Base-by-base conservation (phyloP, 176 grass and related monocot genomes). In the Aegilops umbellulata region DNA sequence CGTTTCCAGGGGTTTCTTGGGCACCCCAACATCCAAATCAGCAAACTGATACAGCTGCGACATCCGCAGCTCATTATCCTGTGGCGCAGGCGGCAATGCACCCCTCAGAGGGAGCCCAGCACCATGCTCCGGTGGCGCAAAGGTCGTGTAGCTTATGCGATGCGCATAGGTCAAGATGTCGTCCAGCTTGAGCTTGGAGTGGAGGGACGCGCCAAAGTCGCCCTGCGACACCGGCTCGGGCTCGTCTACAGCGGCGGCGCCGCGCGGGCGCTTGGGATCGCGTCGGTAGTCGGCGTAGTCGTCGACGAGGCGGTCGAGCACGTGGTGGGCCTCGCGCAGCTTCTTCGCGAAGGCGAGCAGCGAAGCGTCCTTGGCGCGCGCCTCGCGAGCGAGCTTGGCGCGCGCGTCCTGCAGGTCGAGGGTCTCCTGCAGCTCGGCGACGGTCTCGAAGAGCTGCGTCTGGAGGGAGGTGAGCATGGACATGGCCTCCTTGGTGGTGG, bases 101-200 rank as follows among this genome's bases (percentile, higher is more conserved):
- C 87, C 94, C 5, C 92, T 90, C 11, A 99, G 90, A 55, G 92
- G 97, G 32, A 99, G 62, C 35, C 97, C 97, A 11, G 94, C 94
- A n/a, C 94, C 94, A 19, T 99, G 97, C 86, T 99, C 97, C 7
- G 97, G 97, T 3, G 97, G 97, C 2, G 97, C 97, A 78, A 99
- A 99, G 20, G 97, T 96, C 7, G 97, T 94, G 82, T 94, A 99
- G 86, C 97, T 99, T 79, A 99, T 92, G 69, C 89, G 89, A 58
- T 96, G 92, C 6, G 97, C 97, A 64, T 94, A 99, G 20, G 92
- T 55, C 38, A 99, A 79, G 22, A 99, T 77, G 63, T 99, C 94
- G 3, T 99, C 79, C 39, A 99, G 71, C 42, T 99, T 91, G 47
- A 96, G 76, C 7, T 83, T 88, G 32, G 97, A 98, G 81, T 93